Evolutionary conservation across 2,329 filamentous ascomycete species (phyloP), one percentile per base, ranked within the genome.

Genomic region (Cercospora sojina): DNA sequence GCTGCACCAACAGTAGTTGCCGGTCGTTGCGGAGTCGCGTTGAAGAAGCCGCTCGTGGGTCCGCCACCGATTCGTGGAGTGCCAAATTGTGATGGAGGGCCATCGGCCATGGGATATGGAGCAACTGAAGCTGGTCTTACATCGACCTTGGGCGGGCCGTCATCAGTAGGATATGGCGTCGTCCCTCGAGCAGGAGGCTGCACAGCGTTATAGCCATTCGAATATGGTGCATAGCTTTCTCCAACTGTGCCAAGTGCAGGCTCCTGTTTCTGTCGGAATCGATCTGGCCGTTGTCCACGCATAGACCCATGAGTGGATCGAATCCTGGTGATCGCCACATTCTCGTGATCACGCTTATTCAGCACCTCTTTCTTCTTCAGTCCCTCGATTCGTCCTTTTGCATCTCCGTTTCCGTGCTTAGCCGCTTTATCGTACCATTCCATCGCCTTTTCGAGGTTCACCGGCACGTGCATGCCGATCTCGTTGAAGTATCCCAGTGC

Each of bases 401-500:
- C 95, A 79, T 99, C 95, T 73, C 91, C 91, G 79, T 98, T 99
- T 38, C 94, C 95, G 74, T 94, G 92, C 32, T 91, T 90, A 31
- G 93, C 91, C 7, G 95, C 94, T 74, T 92, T 89, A 71, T 91
- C 87, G 77, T 99, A 99, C 95, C 95, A 99, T 70, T 85, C 88
- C 69, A 90, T 85, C 1, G 95, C 94, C 77, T 95, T 91, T 59
- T 88, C 86, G 49, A 97, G 80, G 76, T 94, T 91, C 70, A 92
- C 90, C n/a, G 88, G 86, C 25, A 96, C 91, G 75, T 93, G 89
- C 76, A 99, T 96, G 72, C 95, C 95, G 72, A 99, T 96, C 78
- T 99, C 95, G 77, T 95, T 88, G 81, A 98, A 99, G 79, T 99
- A 99, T 10, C 94, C 94, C 83, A 99, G 87, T 27, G 95, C 95